phyloP scores from a whole-genome alignment of 2,329 filamentous ascomycete genomes.

The Trichoderma sp. region DNA sequence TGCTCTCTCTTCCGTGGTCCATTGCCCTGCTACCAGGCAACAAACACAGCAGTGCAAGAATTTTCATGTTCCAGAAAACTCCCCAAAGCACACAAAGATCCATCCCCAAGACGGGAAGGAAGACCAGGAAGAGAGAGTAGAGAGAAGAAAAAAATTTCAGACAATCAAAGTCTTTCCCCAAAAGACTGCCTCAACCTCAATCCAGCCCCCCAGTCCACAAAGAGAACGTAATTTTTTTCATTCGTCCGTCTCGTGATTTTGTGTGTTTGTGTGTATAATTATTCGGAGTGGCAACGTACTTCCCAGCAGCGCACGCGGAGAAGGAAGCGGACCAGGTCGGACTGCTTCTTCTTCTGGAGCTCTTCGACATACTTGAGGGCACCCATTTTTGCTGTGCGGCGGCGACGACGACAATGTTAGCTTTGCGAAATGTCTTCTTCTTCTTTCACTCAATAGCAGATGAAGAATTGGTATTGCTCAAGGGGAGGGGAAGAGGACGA shows the following conservation, averaged over 20 bases:
- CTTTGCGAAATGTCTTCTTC: not conserved
- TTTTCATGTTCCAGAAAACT: not conserved
- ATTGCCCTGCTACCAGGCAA: not conserved
- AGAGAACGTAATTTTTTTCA: constrained; percentile 3
- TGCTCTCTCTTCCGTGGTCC: not conserved
- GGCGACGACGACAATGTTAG: constrained; percentile 14
- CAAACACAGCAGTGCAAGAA: not conserved
- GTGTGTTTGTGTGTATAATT: not conserved
- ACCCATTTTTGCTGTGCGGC: constrained; percentile 75
- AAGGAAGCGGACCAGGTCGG: constrained; percentile 99
- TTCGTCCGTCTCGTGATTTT: not conserved
- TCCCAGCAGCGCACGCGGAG: constrained; percentile 99
- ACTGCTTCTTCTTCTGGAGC: constrained; percentile 99
- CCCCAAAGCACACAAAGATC: not conserved
- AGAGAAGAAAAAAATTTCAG: not conserved
- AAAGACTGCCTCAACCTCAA: constrained; percentile 10
- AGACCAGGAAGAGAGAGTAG: not conserved
- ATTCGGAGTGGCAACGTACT: constrained; percentile 61
- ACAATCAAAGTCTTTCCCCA: not conserved
- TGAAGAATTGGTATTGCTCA: not conserved
- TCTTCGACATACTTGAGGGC: constrained; percentile 99
- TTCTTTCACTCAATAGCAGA: constrained; percentile 1
- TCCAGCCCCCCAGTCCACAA: constrained; percentile 18
- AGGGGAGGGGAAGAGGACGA: constrained; percentile 25
- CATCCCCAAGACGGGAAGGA: not conserved